Evolutionary conservation across 192 early-diverging fungal species (phyloP).

Genomic region (Mortierella alpina): DNA sequence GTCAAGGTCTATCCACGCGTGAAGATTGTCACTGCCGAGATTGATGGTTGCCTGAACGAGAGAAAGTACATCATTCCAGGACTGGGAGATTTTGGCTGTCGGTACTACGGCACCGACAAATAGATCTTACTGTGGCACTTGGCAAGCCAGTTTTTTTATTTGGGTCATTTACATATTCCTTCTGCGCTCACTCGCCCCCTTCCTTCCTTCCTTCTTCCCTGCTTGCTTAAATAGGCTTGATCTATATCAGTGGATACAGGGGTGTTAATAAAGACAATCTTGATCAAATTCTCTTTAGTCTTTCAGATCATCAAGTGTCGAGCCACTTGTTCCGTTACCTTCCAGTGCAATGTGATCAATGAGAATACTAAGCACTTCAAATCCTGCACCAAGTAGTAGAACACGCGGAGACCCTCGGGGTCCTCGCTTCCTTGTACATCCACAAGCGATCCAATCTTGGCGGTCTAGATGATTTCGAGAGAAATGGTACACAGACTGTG

Average conservation of each 20-base stretch:
- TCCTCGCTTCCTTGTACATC: slow-evolving; percentile 92
- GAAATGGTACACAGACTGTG: not conserved
- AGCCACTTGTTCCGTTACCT: slow-evolving; percentile 64
- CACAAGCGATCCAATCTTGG: slow-evolving; percentile 91
- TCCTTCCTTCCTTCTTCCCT: not conserved
- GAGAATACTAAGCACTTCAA: slow-evolving; percentile 97
- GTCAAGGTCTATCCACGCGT: slow-evolving; percentile 73
- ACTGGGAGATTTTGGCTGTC: slow-evolving; percentile 89
- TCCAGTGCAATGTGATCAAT: slow-evolving; percentile 95
- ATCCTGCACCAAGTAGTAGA: slow-evolving; percentile 99
- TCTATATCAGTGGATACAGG: not conserved
- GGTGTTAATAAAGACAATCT: not conserved
- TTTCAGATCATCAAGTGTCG: not conserved
- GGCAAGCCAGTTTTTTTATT: too few species aligned
- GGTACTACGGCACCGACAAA: slow-evolving; percentile 80
- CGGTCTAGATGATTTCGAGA: slow-evolving; percentile 65
- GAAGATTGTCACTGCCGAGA: slow-evolving; percentile 84
- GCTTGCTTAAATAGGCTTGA: slow-evolving; percentile 35
- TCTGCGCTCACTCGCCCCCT: too few species aligned
- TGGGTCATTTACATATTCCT: too few species aligned
- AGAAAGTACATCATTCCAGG: slow-evolving; percentile 90
- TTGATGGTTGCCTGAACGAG: slow-evolving; percentile 81
- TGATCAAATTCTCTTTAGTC: not conserved
- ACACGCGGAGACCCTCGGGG: slow-evolving; percentile 92
- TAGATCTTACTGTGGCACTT: not conserved